Percentiles rank a stretch among this genome's conserved stretches.
Conservation (phyloP, 2,329 filamentous ascomycete species). For the Pestalotiopsis sp. region DNA sequence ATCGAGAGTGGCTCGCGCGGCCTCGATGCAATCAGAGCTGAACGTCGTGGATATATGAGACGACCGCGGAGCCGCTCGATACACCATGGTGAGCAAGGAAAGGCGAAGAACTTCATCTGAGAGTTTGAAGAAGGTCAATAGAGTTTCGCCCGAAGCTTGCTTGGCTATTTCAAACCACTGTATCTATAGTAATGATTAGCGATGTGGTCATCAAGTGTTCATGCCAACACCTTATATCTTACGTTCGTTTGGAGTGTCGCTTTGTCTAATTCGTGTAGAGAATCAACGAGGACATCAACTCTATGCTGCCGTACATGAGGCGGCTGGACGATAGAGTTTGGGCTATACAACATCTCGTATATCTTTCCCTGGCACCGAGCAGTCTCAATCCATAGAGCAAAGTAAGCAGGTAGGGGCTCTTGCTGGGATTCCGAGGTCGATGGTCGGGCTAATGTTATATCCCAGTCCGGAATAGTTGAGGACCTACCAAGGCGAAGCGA, state of each 20-base stretch:
- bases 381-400: constrained; percentile 53
- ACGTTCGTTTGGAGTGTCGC: background rate
- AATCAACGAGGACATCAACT: background rate
- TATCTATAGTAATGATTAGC: background rate
- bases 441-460: constrained; percentile 49
- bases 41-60: constrained; percentile 46
- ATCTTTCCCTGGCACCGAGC: constrained; percentile 60
- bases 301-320: background rate
- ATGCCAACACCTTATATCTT: background rate
- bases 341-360: constrained; percentile 61
- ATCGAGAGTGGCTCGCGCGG: constrained; percentile 50
- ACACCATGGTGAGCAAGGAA: constrained; percentile 52
- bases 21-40: constrained; percentile 50
- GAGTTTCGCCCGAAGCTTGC: background rate
- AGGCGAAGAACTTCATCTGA: constrained; percentile 49
- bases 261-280: background rate
- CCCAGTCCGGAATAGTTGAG: constrained; percentile 60
- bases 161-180: background rate
- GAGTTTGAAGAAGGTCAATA: constrained; percentile 28
- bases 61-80: constrained; percentile 52
- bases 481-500: constrained; percentile 62
- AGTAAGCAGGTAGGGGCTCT: constrained; percentile 13
- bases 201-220: background rate
- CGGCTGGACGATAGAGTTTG: constrained; percentile 19
- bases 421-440: background rate